Evolutionary conservation across 371 early-diverging fungal genomes (phyloP), one percentile per base, ranked within the genome.

Genomic region (Mortierella sp.): DNA sequence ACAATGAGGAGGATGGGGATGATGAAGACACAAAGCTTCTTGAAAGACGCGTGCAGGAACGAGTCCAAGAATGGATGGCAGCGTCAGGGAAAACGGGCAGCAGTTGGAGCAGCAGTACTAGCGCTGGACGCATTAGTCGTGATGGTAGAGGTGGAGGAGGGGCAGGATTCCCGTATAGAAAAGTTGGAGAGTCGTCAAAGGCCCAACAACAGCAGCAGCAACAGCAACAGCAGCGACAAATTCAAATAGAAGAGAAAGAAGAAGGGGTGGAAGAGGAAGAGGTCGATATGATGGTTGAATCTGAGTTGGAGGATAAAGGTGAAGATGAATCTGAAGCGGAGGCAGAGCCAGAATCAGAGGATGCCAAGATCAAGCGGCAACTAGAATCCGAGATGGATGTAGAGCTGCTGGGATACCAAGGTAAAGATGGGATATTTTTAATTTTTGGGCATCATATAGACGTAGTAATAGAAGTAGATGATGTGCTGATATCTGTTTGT

Each of bases 311-410:
- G 34, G 37, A 40, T 2, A 8, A 34, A 7, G n/a, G 31, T 1
- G 23, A 34, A 7, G n/a, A 34, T 1, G 57, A 4, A 34, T 35
- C 57, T 22, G 57, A 57, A 4, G 19, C 17, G n/a, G 35, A 57
- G 17, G 31, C 29, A 19, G 37, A 43, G 10, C 17, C 13, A 22
- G 49, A 62, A 17, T 31, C 22, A 10, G 51, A 62, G 49, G 68
- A 67, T 4, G 37, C 58, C 37, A 60, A 37, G 32, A 57, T 70
- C 47, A 63, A 19, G 19, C 56, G 60, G 17, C 23, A 26, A 12
- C 54, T 65, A 42, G 65, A 64, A 0, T 43, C 59, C 19, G 65
- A 64, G 43, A 29, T 71, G 40, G 65, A 37, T 22, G n/a, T 19
- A 9, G 58, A 56, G 31, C 17, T 66, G 35, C 26, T 26, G 2